Conservation (phyloP, 1,284 basidiomycete genomes). For the Boletellus deceptivus region DNA sequence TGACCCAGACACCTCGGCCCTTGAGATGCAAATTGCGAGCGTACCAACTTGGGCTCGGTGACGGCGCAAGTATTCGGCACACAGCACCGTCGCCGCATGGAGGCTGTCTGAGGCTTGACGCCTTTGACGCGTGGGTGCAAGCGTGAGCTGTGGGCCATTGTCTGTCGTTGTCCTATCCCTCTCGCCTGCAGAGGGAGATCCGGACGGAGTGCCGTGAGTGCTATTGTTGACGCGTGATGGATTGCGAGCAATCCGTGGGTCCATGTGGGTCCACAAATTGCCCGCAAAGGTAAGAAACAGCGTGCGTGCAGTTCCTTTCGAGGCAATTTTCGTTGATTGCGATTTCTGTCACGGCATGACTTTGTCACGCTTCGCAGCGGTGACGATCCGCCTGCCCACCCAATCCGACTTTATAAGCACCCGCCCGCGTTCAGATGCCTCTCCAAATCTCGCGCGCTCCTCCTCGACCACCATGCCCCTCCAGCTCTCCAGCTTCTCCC, state of each 20-base stretch:
- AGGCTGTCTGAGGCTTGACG: no score
- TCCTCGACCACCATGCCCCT: not conserved
- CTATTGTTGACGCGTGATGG: conserved; percentile 15
- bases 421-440: conserved; percentile 8
- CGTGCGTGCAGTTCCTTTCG: conserved; percentile 4
- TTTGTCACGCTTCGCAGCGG: conserved; percentile 18
- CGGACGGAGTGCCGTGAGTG: not conserved
- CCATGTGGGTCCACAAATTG: conserved; percentile 34
- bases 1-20: not conserved
- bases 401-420: conserved; percentile 25
- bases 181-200: no score
- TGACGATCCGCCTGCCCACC: conserved; percentile 8
- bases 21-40: not conserved
- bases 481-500: not conserved
- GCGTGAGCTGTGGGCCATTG: not conserved
- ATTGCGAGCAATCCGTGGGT: conserved; percentile 15
- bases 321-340: conserved; percentile 33
- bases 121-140: no score
- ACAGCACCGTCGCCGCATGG: not conserved
- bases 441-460: conserved; percentile 1
- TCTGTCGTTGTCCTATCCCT: no score
- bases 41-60: no score
- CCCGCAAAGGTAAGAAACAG: conserved; percentile 20
- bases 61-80: no score
- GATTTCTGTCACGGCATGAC: conserved; percentile 28